Percentiles rank a stretch among this genome's conserved stretches.
These are phyloP conservation scores for Aureobasidium lini DNA, from an alignment of 2,329 filamentous ascomycete genomes.

Conservation along the genomic window DNA sequence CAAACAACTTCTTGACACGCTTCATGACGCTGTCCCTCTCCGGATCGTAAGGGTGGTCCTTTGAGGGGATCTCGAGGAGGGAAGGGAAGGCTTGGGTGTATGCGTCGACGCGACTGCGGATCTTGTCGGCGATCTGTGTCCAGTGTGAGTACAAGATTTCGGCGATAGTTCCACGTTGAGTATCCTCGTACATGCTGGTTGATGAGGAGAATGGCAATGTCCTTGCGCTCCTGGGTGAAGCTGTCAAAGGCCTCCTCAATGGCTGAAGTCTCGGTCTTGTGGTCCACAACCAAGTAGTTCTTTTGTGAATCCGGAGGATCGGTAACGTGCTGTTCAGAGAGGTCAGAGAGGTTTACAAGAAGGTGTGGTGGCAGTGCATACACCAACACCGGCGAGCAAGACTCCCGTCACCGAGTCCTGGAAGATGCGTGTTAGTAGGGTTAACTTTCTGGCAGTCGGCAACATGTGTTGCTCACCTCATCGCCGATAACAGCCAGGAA, in stretches of 20 bases:
- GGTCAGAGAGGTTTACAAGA: not conserved
- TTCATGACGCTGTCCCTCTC: slow-evolving; percentile 97
- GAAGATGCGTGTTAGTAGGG: not conserved
- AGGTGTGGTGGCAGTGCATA: slow-evolving; percentile 40
- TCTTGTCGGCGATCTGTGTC: slow-evolving; percentile 78
- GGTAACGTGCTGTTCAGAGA: slow-evolving; percentile 67
- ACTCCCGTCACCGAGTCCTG: slow-evolving; percentile 95
- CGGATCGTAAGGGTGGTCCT: slow-evolving; percentile 97
- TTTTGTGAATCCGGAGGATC: slow-evolving; percentile 82
- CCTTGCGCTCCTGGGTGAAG: slow-evolving; percentile 85
- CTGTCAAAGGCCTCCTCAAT: slow-evolving; percentile 87
- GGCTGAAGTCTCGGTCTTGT: slow-evolving; percentile 78
- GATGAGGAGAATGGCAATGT: slow-evolving; percentile 93
- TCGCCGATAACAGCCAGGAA: slow-evolving; percentile 97
- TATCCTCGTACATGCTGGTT: slow-evolving; percentile 75
- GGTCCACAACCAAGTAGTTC: slow-evolving; percentile 96
- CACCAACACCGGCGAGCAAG: slow-evolving; percentile 89
- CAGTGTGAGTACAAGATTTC: too few species aligned
- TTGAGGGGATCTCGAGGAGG: slow-evolving; percentile 92
- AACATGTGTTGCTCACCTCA: slow-evolving; percentile 48
- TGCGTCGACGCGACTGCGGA: slow-evolving; percentile 81
- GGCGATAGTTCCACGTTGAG: not conserved
- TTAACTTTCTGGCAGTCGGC: too few species aligned
- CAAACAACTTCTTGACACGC: slow-evolving; percentile 68
- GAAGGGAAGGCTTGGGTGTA: slow-evolving; percentile 96